phyloP scores from a whole-genome alignment of 1,284 basidiomycete genomes.

The Moesziomyces sp. region DNA sequence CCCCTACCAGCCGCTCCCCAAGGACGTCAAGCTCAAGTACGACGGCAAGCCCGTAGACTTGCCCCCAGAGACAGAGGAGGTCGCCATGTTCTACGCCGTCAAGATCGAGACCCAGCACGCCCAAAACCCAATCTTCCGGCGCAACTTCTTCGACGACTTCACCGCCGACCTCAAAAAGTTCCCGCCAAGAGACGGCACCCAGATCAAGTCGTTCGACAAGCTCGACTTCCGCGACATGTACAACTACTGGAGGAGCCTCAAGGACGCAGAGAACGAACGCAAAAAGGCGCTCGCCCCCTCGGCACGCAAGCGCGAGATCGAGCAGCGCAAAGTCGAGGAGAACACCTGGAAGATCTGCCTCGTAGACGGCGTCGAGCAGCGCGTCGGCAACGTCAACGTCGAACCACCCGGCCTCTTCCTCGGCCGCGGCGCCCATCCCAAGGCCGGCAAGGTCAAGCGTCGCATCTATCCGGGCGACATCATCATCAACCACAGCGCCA shows the following conservation, averaged over 20 bases:
- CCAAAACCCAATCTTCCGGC: slow-evolving; percentile 86
- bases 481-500: slow-evolving; percentile 66
- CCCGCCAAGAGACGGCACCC: slow-evolving; percentile 80
- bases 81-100: slow-evolving; percentile 94
- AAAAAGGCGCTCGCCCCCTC: slow-evolving; percentile 82
- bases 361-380: slow-evolving; percentile 95
- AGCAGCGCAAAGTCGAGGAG: slow-evolving; percentile 87
- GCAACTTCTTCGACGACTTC: slow-evolving; percentile 97
- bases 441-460: slow-evolving; percentile 95
- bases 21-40: slow-evolving; percentile 92
- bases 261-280: slow-evolving; percentile 86
- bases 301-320: slow-evolving; percentile 73
- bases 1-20: slow-evolving; percentile 87
- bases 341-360: slow-evolving; percentile 84
- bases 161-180: slow-evolving; percentile 79
- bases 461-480: slow-evolving; percentile 65
- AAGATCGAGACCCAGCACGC: slow-evolving; percentile 94
- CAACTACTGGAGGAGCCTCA: slow-evolving; percentile 76
- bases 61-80: slow-evolving; percentile 89
- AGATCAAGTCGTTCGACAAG: slow-evolving; percentile 80
- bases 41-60: slow-evolving; percentile 84
- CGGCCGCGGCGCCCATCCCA: slow-evolving; percentile 97
- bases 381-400: slow-evolving; percentile 96
- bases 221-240: slow-evolving; percentile 97
- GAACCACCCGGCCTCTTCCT: slow-evolving; percentile 97